These are phyloP conservation scores for Venturia nashicola DNA, from an alignment of 2,329 filamentous ascomycete species.

Conservation along the genomic window DNA sequence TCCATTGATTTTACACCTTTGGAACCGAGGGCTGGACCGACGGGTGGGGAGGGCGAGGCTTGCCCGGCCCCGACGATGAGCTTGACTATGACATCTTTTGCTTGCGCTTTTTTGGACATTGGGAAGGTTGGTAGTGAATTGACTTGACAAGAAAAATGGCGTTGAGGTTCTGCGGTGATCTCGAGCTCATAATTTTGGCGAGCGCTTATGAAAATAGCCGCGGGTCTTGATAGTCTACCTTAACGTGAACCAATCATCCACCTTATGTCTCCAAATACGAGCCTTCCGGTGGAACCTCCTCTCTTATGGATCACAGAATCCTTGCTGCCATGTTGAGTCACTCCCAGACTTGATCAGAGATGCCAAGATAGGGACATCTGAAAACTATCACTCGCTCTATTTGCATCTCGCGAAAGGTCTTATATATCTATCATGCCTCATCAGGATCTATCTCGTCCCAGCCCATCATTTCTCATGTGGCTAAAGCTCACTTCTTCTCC, in stretches of 20 bases:
- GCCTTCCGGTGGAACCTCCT: too few species aligned
- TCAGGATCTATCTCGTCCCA: not conserved
- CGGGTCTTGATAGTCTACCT: not conserved
- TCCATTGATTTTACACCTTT: slow-evolving; percentile 99
- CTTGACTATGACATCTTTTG: slow-evolving; percentile 73
- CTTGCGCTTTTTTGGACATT: slow-evolving; percentile 41
- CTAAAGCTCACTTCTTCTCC: not conserved
- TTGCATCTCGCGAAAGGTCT: not conserved
- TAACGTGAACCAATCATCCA: too few species aligned
- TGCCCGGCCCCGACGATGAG: slow-evolving; percentile 94
- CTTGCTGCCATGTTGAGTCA: too few species aligned
- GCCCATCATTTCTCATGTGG: too few species aligned
- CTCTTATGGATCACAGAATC: too few species aligned
- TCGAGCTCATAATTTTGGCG: not conserved
- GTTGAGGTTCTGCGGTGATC: not conserved
- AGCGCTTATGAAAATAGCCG: not conserved
- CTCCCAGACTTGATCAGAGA: too few species aligned
- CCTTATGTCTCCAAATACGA: too few species aligned
- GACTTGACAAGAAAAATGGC: not conserved
- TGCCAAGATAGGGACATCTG: too few species aligned
- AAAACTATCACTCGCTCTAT: too few species aligned
- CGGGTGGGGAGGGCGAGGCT: slow-evolving; percentile 85
- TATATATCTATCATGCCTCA: not conserved
- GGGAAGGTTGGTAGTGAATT: not conserved
- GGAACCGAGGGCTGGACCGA: slow-evolving; percentile 88